phyloP scores from a whole-genome alignment of 352 stramenopile species.

The Phytopythium boreale region DNA sequence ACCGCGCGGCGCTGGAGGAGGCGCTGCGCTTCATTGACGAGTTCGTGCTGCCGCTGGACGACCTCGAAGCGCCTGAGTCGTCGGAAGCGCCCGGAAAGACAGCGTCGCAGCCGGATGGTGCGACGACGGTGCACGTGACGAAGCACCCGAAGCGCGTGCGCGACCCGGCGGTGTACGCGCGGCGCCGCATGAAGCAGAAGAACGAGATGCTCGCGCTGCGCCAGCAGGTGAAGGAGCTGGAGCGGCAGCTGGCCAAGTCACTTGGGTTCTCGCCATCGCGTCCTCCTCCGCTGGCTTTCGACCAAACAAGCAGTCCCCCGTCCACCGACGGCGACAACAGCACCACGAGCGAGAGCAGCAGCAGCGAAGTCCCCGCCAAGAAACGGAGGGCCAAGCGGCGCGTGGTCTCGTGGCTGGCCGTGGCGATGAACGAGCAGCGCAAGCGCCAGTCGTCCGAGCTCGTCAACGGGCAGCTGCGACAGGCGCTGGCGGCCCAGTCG shows the following conservation, averaged over 20 bases:
- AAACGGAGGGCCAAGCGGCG: not conserved
- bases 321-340: not conserved
- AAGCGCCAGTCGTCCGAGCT: not conserved
- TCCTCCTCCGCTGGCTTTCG: no score
- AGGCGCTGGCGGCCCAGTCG: not conserved
- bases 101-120: not conserved
- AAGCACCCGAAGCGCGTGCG: constrained; percentile 12
- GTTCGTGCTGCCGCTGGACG: not conserved
- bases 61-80: not conserved
- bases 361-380: no score
- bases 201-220: constrained; percentile 4
- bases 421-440: not conserved
- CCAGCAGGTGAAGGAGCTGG: constrained; percentile 23
- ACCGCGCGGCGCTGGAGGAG: constrained; percentile 3
- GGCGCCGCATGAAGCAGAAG: constrained; percentile 2
- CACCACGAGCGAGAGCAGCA: not conserved
- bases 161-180: constrained; percentile 1
- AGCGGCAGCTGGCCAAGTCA: constrained; percentile 12
- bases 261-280: no score
- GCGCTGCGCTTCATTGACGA: constrained; percentile 5
- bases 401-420: not conserved
- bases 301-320: no score
- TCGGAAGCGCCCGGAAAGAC: not conserved
- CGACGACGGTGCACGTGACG: not conserved
- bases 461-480: not conserved